Evolutionary conservation across 495 filamentous ascomycete species (phyloP), one percentile per base, ranked within the genome.

Genomic region (Neurospora sp.): DNA sequence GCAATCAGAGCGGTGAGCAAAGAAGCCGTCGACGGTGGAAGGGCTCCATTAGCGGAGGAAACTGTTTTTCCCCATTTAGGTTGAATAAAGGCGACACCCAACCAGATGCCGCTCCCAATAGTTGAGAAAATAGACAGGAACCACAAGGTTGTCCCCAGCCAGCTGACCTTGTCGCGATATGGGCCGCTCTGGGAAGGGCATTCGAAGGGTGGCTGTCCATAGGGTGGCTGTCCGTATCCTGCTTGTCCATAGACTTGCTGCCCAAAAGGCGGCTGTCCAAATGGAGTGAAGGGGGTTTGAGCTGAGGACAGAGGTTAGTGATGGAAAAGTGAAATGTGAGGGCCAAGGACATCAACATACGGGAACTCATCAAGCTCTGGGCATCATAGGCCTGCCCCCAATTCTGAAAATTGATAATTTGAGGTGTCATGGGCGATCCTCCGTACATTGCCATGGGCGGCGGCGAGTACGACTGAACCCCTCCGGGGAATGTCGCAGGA

Each of bases 41-140:
- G 68, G 10, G 84, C 78, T 0, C 78, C 81, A 1, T 16, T 27
- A 6, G 85, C 82, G 39, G 80, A 79, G 5, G 81, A 81, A 41
- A 94, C 86, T 16, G 41, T 74, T 8, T 80, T 79, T 40, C 89
- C 88, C 76, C 89, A 94, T 53, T 85, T 81, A 0, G 90, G 90
- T 68, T 88, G 88, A 16, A 81, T 73, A 9, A 90, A 77, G 0
- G 90, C 89, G 39, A 89, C 78, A 3, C 83, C 77, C 0, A 93
- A 80, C 82, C 87, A 93, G 7, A 93, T 73, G 0, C 87, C 89
- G 2, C 90, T 92, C 39, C 91, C 83, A 1, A 89, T 40, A 0
- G 90, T 93, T 1, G 90, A 90, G 75, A 90, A 93, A 16, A 93
- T 70, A 7, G 90, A 89, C 4, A 93, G 81, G 0, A 88, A 68